phyloP scores from a whole-genome alignment of 139 green algal genomes.

The Monoraphidium neglectum region DNA sequence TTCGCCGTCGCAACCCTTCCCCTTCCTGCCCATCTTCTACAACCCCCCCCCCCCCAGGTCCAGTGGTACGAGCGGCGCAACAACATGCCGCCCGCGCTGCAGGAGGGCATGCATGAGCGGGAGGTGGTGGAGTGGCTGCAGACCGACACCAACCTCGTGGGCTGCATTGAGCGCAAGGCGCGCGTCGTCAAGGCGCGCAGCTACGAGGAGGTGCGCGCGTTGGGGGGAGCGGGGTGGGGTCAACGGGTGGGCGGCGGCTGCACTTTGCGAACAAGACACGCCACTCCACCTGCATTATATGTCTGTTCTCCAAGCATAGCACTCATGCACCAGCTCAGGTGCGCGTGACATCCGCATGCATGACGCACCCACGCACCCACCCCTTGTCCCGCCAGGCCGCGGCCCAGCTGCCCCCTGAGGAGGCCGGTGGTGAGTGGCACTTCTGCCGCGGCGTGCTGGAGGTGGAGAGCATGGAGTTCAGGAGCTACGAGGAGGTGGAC shows the following conservation, averaged over 20 bases:
- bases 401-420: background rate
- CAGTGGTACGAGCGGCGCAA: constrained; percentile 44
- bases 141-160: constrained; percentile 49
- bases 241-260: too few species aligned
- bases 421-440: constrained; percentile 42
- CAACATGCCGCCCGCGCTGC: constrained; percentile 12
- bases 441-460: constrained; percentile 60
- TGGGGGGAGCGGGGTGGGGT: too few species aligned
- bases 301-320: too few species aligned
- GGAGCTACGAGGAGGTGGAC: constrained; percentile 37
- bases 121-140: constrained; percentile 48
- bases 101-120: constrained; percentile 6
- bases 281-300: too few species aligned
- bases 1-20: too few species aligned
- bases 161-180: constrained; percentile 44
- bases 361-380: too few species aligned
- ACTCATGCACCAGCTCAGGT: too few species aligned
- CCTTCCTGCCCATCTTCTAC: background rate
- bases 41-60: constrained; percentile 28
- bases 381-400: background rate
- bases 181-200: constrained; percentile 18
- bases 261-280: too few species aligned
- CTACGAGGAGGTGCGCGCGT: constrained; percentile 33
- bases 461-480: constrained; percentile 41
- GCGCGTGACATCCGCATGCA: too few species aligned